Conservation (phyloP, 257 asterid species). For the Leptodermis oblonga region DNA sequence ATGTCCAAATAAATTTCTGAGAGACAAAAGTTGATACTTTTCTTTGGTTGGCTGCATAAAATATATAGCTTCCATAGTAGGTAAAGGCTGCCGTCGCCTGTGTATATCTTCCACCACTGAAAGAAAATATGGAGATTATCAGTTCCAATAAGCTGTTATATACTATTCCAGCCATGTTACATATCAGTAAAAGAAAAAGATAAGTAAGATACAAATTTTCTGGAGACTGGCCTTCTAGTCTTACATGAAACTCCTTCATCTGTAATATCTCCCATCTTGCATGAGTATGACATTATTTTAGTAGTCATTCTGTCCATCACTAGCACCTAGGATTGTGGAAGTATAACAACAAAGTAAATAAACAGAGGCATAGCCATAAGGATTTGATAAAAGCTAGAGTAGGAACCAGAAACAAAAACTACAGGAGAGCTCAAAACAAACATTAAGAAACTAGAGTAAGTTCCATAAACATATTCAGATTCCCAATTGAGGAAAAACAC, state of each 20-base stretch:
- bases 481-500: not conserved
- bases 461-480: not conserved
- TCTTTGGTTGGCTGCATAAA: slow-evolving; percentile 95
- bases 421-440: not conserved
- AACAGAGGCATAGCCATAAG: not conserved
- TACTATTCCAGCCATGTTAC: not conserved
- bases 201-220: slow-evolving; percentile 27
- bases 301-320: slow-evolving; percentile 96
- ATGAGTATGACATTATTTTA: slow-evolving; percentile 84
- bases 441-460: not conserved
- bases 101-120: slow-evolving; percentile 99
- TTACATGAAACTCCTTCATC: slow-evolving; percentile 99
- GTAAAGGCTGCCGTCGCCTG: slow-evolving; percentile 92
- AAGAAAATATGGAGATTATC: slow-evolving; percentile 27
- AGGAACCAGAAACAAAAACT: not conserved
- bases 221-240: slow-evolving; percentile 60
- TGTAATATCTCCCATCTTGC: slow-evolving; percentile 98
- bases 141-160: slow-evolving; percentile 15
- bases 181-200: slow-evolving; percentile 1
- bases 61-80: slow-evolving; percentile 96
- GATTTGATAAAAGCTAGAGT: not conserved
- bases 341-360: slow-evolving; percentile 23
- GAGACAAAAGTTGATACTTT: slow-evolving; percentile 42
- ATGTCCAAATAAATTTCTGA: not conserved
- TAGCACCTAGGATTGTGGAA: slow-evolving; percentile 65